Conservation (phyloP, 2,329 filamentous ascomycete genomes). For the Sporothrix globosa region DNA sequence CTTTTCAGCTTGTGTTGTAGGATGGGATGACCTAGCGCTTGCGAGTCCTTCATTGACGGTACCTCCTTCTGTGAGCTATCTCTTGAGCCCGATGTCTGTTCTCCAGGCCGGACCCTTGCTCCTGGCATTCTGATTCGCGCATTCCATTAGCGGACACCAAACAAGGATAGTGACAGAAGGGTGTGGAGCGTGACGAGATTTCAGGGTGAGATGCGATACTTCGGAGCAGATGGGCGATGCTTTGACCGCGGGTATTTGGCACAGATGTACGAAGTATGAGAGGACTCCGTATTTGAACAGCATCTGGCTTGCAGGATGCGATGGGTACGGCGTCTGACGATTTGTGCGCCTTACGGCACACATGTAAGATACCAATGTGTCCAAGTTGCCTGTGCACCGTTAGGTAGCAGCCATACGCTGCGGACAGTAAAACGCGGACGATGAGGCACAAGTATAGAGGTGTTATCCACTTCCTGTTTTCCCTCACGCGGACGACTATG, state of each 20-base stretch:
- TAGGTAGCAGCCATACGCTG: too few relatives aligned
- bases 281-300: too few relatives aligned
- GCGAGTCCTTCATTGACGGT: not conserved
- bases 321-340: not conserved
- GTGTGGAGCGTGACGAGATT: conserved; percentile 3
- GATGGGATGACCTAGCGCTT: not conserved
- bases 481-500: not conserved
- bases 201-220: conserved; percentile 13
- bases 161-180: not conserved
- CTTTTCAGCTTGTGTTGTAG: not conserved
- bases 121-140: conserved; percentile 7
- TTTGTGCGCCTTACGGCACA: not conserved
- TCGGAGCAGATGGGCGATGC: not conserved
- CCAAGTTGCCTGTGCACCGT: too few relatives aligned
- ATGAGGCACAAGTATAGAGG: not conserved
- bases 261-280: too few relatives aligned
- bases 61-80: not conserved
- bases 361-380: too few relatives aligned
- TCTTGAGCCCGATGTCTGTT: not conserved
- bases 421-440: not conserved
- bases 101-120: not conserved
- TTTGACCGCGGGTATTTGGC: not conserved
- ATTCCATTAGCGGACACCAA: not conserved
- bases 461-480: too few relatives aligned
- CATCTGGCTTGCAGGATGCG: not conserved